Percentiles rank a stretch among this genome's conserved stretches.
These are phyloP conservation scores for Stagonosporopsis vannaccii DNA, from an alignment of 2,329 filamentous ascomycete genomes.

Conservation along the genomic window DNA sequence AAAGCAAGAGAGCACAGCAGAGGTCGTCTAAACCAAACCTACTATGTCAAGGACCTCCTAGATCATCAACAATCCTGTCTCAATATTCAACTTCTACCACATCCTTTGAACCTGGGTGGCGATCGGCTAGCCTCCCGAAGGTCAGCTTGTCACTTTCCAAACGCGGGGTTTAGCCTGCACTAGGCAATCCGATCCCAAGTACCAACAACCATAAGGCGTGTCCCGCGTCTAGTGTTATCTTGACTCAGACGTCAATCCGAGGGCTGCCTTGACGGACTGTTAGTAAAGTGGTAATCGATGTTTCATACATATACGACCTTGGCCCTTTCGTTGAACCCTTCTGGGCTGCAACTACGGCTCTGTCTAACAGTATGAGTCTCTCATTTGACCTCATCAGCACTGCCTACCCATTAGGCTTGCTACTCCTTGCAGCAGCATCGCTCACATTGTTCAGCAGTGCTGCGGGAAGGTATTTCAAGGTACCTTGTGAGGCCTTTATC, in stretches of 20 bases:
- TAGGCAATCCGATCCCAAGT: slow-evolving; percentile 15
- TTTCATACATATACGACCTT: neutral
- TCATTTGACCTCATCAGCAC: neutral
- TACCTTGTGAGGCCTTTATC: neutral
- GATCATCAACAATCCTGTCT: no score
- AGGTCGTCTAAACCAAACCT: neutral
- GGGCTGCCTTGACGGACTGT: neutral
- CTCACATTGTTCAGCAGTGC: neutral
- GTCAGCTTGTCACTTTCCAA: neutral
- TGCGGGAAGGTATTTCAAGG: neutral
- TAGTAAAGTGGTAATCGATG: neutral
- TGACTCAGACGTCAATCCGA: neutral
- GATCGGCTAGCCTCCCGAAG: slow-evolving; percentile 6
- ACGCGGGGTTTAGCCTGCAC: slow-evolving; percentile 13
- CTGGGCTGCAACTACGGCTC: neutral
- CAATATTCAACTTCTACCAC: neutral
- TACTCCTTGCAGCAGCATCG: slow-evolving; percentile 6
- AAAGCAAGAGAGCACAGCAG: neutral
- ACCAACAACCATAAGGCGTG: neutral
- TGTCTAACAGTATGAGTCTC: neutral
- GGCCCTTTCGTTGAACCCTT: neutral
- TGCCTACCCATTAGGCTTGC: neutral
- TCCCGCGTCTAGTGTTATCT: slow-evolving; percentile 10
- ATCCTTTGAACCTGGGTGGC: neutral
- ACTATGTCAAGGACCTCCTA: no score